Evolutionary conservation across 2,329 filamentous ascomycete genomes (phyloP), one percentile per base, ranked within the genome.

Genomic region (Pestalotiopsis sp.): DNA sequence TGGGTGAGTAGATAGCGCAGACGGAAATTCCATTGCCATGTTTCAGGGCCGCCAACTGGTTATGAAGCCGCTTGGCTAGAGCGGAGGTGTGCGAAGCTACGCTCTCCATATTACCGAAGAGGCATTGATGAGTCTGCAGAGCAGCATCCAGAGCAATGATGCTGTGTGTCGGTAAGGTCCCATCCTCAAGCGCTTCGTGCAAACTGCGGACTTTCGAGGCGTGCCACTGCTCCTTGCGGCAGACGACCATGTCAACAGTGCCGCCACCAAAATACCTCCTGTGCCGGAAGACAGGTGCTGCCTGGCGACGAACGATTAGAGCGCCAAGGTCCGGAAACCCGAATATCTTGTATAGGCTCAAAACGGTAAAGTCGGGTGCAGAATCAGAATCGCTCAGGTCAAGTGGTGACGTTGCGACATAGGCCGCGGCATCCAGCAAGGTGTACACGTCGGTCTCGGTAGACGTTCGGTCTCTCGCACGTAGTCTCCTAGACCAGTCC

Each of bases 311-410:
- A 13, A 98, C 89, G 38, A 98, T 89, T 68, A 99, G 81, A 1
- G 91, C 94, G 1, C 95, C 95, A 1, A 98, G 83, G 76, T 98
- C 93, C 0, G 95, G 95, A 71, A 98, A 98, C 1, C 96, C 95
- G 78, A 98, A 98, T n/a, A 98, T 94, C 78, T 98, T 99, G 82
- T 98, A 97, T 71, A 98, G 89, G 78, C 94, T 98, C 56, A 98
- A 75, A 0, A 93, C 92, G 0, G 89, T 91, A 72, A 98, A 98
- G 77, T 98, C 95, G 1, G 95, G 92, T 0, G 91, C 89, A 0
- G 80, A 76, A 0, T 83, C 81, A 0, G 84, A 73, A 71, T 92
- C 81, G 66, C 88, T 83, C 2, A 98, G 81, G 74, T 97, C 88
- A 6, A 98, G 82, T 1, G 88, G 89, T 4, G 92, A 89, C 0